Base-by-base conservation (phyloP, 2,329 filamentous ascomycete species). In the Arthrinium puccinioides region DNA sequence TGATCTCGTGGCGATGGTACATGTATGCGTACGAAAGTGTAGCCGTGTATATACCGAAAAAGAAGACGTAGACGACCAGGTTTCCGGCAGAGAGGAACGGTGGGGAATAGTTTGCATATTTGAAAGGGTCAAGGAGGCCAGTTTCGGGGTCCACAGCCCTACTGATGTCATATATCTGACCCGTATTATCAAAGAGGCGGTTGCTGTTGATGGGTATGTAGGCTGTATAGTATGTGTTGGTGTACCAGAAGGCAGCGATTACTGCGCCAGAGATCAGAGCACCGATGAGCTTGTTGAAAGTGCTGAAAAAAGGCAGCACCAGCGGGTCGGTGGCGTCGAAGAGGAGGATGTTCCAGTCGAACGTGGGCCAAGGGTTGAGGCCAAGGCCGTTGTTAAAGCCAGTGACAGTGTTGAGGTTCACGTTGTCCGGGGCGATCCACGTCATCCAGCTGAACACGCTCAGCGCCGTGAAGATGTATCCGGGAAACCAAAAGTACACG, bases 31-130 rank as follows among this genome's bases (percentile, higher is more conserved):
- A 72, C 4, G 66, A 67, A 13, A 76, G 52, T 0, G 66, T 68
- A 14, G 71, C 67, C 0, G 72, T 62, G 45, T 75, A 75, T 21
- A 73, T 66, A 35, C 64, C 69, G 39, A 76, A 76, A 56, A 73
- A 75, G 51, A 69, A 71, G 44, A 70, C 59, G 56, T 75, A 76
- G n/a, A 69, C 59, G 21, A 62, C 56, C n/a, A 71, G 51, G 38
- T 69, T 70, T 13, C 62, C 68, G 10, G 72, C 69, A 1, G 66
- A 56, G 19, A 76, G 51, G 45, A 68, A 76, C 0, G 70, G 69
- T 0, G 70, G 69, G 4, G 70, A 74, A 51, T 76, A 76, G 1
- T 53, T 49, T 25, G 62, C 57, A 46, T 75, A 75, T 37, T 66
- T 66, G 21, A 55, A 53, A 6, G 54, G 44, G 39, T 71, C 60